Evolutionary conservation across 371 early-diverging fungal species (phyloP).

Genomic region (Phascolomyces articulosus): DNA sequence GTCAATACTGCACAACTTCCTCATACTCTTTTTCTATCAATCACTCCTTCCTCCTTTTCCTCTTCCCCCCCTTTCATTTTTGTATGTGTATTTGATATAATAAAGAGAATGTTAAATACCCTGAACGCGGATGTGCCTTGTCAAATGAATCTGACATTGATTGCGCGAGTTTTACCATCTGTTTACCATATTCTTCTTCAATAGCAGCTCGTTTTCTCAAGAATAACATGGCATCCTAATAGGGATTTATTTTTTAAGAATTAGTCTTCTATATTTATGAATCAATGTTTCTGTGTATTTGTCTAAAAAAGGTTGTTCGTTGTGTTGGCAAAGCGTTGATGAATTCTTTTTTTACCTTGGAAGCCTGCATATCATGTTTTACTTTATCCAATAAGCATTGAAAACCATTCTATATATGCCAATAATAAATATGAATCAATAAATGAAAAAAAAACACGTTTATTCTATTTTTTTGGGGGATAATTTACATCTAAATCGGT

Average conservation of each 20-base stretch:
- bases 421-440: background rate
- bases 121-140: slow-evolving; percentile 49
- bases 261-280: background rate
- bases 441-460: background rate
- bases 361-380: slow-evolving; percentile 35
- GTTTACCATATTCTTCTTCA: slow-evolving; percentile 64
- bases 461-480: background rate
- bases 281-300: too few species aligned
- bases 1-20: too few species aligned
- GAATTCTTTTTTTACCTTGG: slow-evolving; percentile 38
- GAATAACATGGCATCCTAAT: slow-evolving; percentile 55
- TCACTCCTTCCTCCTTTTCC: background rate
- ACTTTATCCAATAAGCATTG: slow-evolving; percentile 37
- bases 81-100: background rate
- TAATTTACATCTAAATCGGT: slow-evolving; percentile 24
- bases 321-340: too few species aligned
- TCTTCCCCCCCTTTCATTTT: background rate
- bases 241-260: background rate
- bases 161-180: slow-evolving; percentile 54
- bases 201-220: slow-evolving; percentile 62
- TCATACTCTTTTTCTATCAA: too few species aligned
- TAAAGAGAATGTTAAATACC: slow-evolving; percentile 23
- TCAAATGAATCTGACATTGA: slow-evolving; percentile 49
- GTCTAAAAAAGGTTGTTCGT: too few species aligned
- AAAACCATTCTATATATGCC: slow-evolving; percentile 26